Evolutionary conservation across 768 basidiomycete genomes (phyloP).

Genomic region (Tylopilus rubrobrunneus): DNA sequence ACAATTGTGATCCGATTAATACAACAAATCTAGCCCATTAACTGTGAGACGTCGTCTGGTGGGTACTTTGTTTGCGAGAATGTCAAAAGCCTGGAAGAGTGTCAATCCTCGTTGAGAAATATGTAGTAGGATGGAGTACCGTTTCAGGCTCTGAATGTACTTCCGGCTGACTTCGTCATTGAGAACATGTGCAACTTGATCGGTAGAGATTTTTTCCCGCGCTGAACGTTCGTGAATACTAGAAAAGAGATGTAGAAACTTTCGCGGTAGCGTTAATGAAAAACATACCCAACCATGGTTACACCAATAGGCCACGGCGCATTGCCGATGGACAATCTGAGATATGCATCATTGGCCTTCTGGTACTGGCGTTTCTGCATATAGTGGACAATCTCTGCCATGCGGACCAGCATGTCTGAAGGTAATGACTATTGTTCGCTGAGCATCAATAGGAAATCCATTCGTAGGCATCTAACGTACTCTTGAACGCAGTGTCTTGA

Average conservation of each 20-base stretch:
- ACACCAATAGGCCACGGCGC: constrained; percentile 99
- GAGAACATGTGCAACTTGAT: constrained; percentile 95
- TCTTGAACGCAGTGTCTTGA: constrained; percentile 84
- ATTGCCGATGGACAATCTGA: constrained; percentile 95
- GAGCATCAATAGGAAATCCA: constrained; percentile 3
- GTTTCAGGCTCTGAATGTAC: constrained; percentile 96
- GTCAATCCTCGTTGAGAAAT: constrained; percentile 3
- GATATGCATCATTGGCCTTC: constrained; percentile 93
- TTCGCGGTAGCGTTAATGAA: not conserved
- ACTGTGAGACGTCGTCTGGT: constrained; percentile 84
- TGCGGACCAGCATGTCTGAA: constrained; percentile 76
- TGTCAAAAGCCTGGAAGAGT: constrained; percentile 68
- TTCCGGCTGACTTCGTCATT: constrained; percentile 99
- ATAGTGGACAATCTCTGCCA: constrained; percentile 91
- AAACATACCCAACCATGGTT: constrained; percentile 92
- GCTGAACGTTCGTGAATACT: constrained; percentile 98
- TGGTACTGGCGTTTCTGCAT: constrained; percentile 98
- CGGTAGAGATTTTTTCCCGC: constrained; percentile 95
- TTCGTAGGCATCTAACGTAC: constrained; percentile 43
- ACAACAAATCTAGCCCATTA: constrained; percentile 69
- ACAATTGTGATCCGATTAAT: not conserved
- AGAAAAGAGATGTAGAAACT: not conserved
- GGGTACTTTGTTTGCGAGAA: constrained; percentile 97
- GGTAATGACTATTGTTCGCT: constrained; percentile 59
- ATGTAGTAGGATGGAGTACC: constrained; percentile 44